Conservation (phyloP, 2,329 filamentous ascomycete species). For the Ciborinia camelliae region DNA sequence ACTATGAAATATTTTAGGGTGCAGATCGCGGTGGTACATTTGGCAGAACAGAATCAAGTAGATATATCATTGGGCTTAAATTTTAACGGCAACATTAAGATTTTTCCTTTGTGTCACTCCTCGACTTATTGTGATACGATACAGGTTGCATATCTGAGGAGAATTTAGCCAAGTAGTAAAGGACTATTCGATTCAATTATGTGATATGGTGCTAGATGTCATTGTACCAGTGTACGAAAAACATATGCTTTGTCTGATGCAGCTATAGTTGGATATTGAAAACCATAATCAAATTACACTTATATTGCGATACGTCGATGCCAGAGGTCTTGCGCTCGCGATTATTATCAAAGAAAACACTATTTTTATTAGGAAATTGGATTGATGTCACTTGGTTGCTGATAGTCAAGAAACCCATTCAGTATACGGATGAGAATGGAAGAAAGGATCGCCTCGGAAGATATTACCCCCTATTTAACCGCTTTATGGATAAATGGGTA, state of each 20-base stretch:
- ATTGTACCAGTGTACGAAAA: background rate
- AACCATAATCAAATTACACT: too few relatives aligned
- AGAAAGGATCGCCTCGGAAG: background rate
- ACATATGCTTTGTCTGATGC: background rate
- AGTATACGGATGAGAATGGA: background rate
- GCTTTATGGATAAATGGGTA: constrained; percentile 17
- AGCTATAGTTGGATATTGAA: background rate
- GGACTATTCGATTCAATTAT: background rate
- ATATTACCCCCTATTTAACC: constrained; percentile 18
- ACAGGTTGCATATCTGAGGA: background rate
- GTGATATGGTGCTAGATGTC: too few relatives aligned
- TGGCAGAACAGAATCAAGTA: too few relatives aligned
- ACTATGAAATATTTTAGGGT: background rate
- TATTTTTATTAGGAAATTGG: too few relatives aligned
- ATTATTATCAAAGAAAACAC: too few relatives aligned
- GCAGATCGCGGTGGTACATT: too few relatives aligned
- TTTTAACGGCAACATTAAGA: background rate
- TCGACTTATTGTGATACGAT: too few relatives aligned
- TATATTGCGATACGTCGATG: too few relatives aligned
- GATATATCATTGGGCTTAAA: background rate
- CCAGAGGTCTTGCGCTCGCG: too few relatives aligned
- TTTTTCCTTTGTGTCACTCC: too few relatives aligned
- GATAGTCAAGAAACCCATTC: background rate
- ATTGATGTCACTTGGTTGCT: background rate
- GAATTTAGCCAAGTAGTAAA: background rate